phyloP scores from a whole-genome alignment of 495 filamentous ascomycete species.

The Alectoria sarmentosa region DNA sequence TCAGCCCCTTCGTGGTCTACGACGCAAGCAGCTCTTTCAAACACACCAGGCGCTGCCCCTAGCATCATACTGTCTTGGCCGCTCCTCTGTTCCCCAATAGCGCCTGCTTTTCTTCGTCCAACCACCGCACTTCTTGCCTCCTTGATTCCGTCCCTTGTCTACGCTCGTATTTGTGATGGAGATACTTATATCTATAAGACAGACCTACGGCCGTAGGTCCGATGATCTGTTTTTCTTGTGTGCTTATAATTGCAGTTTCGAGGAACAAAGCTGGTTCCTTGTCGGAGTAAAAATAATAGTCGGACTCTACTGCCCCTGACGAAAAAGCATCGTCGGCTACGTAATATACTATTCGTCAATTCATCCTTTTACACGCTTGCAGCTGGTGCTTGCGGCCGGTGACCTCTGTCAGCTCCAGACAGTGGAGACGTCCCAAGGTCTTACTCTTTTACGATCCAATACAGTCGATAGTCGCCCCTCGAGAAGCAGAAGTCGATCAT shows the following conservation, averaged over 20 bases:
- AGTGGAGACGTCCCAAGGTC: neutral
- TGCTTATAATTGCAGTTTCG: neutral
- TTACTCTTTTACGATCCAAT: neutral
- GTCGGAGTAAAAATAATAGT: too few relatives aligned
- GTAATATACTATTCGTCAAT: neutral
- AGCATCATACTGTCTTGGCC: neutral
- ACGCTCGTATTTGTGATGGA: neutral
- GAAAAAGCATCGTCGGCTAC: neutral
- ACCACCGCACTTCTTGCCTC: neutral
- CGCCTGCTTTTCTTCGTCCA: neutral
- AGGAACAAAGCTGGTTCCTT: neutral
- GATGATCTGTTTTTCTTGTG: neutral
- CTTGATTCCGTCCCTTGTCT: too few relatives aligned
- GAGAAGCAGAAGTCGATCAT: too few relatives aligned
- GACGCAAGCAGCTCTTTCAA: neutral
- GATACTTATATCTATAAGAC: neutral
- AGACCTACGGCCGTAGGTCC: neutral
- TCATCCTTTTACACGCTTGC: neutral
- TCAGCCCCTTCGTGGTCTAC: neutral
- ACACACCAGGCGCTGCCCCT: neutral
- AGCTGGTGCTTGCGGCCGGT: neutral
- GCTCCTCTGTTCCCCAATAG: neutral
- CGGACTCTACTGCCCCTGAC: neutral
- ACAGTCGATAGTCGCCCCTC: neutral
- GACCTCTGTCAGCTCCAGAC: neutral